Evolutionary conservation across 2,329 filamentous ascomycete species (phyloP).

Genomic region (Akanthomyces uredinophilus): DNA sequence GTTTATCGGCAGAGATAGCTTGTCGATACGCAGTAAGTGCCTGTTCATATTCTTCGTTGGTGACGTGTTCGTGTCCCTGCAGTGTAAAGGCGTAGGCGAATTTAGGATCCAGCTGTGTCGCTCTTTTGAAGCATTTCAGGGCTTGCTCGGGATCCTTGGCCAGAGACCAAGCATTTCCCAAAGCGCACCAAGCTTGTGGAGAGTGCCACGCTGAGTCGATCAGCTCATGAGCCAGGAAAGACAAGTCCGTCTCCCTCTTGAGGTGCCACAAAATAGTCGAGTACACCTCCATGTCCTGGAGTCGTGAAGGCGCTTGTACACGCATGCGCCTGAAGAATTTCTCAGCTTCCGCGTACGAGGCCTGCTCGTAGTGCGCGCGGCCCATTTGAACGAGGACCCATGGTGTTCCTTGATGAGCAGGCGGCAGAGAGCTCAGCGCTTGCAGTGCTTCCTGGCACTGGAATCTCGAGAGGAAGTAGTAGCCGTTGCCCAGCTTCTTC

Average conservation of each 20-base stretch:
- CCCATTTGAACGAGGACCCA: conserved; percentile 92
- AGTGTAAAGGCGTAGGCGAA: conserved; percentile 96
- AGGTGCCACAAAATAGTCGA: conserved; percentile 99
- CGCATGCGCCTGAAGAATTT: conserved; percentile 78
- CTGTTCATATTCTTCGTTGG: conserved; percentile 96
- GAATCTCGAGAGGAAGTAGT: conserved; percentile 72
- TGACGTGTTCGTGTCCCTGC: conserved; percentile 91
- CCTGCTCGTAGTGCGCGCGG: conserved; percentile 85
- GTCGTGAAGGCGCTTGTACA: conserved; percentile 70
- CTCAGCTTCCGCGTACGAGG: conserved; percentile 79
- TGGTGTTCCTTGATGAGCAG: conserved; percentile 77
- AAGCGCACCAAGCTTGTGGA: conserved; percentile 90
- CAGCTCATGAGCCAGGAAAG: conserved; percentile 86
- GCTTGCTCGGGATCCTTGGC: conserved; percentile 92
- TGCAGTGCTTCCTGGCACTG: conserved; percentile 73
- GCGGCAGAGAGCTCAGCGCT: conserved; percentile 64
- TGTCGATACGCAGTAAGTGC: conserved; percentile 81
- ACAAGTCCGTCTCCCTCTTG: conserved; percentile 85
- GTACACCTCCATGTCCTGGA: conserved; percentile 97
- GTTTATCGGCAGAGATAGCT: conserved; percentile 77
- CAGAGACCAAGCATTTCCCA: conserved; percentile 92
- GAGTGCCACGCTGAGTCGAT: conserved; percentile 83
- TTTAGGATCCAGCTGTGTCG: conserved; percentile 80
- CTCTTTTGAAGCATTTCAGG: conserved; percentile 87
- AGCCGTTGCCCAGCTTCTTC: conserved; percentile 74